A percentile compares a stretch with the other conserved stretches of the same genome.
Evolutionary conservation across 164 flowering plant species (phyloP).

Genomic region (Santalum album): DNA sequence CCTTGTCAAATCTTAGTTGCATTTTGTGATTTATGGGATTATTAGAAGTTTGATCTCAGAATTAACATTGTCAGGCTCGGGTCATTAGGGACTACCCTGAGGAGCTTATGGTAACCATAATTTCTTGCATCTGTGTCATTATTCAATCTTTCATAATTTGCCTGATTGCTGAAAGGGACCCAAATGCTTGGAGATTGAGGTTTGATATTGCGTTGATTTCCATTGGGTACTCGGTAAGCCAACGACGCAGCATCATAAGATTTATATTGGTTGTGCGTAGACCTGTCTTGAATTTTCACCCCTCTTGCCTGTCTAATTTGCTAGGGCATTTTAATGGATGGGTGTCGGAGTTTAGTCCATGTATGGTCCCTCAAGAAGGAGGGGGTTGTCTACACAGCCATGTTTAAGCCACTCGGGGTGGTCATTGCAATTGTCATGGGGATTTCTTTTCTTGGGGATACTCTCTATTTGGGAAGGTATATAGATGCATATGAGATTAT

Average conservation of each 20-base stretch:
- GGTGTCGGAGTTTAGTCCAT: not conserved
- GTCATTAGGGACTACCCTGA: not conserved
- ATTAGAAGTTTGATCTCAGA: not conserved
- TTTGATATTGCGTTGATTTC: not conserved
- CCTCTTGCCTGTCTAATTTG: too few relatives aligned
- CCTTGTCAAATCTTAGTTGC: too few relatives aligned
- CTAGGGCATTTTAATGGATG: too few relatives aligned
- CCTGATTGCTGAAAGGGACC: not conserved
- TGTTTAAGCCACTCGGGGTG: conserved; percentile 25
- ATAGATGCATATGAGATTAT: too few relatives aligned
- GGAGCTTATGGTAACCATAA: not conserved
- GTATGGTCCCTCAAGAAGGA: conserved; percentile 13
- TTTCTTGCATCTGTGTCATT: not conserved
- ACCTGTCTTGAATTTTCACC: too few relatives aligned
- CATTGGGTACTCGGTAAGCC: not conserved
- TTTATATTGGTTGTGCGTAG: too few relatives aligned
- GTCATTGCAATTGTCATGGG: conserved; percentile 17
- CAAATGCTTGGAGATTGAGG: not conserved
- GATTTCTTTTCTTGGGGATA: conserved; percentile 11
- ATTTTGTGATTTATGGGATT: too few relatives aligned
- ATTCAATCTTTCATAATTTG: not conserved
- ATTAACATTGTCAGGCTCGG: not conserved
- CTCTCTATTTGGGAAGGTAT: conserved; percentile 21
- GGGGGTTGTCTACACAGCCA: conserved; percentile 16
- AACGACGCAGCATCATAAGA: too few relatives aligned